Conservation (phyloP, 176 grass and related monocot genomes). For the Lolium multiflorum region DNA sequence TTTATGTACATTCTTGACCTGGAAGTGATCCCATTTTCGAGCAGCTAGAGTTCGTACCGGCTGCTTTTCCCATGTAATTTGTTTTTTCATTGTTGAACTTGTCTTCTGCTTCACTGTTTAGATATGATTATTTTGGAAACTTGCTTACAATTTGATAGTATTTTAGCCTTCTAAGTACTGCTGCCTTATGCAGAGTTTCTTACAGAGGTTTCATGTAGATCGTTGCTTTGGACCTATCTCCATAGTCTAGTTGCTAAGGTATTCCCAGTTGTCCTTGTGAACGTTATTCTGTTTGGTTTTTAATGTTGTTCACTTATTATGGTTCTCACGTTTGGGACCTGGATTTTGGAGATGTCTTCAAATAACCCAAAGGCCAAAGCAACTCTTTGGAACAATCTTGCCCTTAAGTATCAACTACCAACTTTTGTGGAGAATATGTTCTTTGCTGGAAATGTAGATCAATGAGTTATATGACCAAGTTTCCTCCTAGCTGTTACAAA, state of each 20-base stretch:
- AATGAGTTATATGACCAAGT: conserved; percentile 12
- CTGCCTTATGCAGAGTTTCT: background rate
- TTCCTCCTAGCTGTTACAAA: conserved; percentile 19
- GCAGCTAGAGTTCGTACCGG: conserved; percentile 9
- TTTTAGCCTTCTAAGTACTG: conserved; percentile 6
- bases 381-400: conserved; percentile 29
- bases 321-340: conserved; percentile 41
- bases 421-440: conserved; percentile 28
- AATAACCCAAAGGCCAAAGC: background rate
- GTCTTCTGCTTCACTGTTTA: conserved; percentile 1
- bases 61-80: conserved; percentile 33
- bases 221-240: background rate
- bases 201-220: background rate
- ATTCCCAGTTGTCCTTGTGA: background rate
- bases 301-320: conserved; percentile 27
- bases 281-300: background rate
- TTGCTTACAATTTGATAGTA: background rate
- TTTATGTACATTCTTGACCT: conserved; percentile 22
- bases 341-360: conserved; percentile 22
- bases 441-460: background rate
- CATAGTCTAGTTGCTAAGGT: background rate
- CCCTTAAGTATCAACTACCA: background rate
- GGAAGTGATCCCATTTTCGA: conserved; percentile 18
- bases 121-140: background rate
- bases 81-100: background rate